Conservation (phyloP, 345 rosid species). For the Crucihimalaya himalaica region DNA sequence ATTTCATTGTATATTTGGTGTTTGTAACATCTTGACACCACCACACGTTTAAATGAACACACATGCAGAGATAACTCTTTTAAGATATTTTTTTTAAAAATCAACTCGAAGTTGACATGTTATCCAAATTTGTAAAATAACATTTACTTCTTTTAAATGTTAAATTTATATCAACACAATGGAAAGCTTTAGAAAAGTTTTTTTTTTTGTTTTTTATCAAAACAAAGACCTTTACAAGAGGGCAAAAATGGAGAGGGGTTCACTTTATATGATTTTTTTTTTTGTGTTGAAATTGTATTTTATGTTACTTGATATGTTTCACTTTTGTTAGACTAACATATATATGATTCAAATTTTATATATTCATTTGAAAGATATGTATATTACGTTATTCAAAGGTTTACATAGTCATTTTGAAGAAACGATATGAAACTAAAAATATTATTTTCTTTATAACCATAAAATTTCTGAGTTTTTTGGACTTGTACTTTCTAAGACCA, state of each 20-base stretch:
- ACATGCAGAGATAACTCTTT: constrained; percentile 9
- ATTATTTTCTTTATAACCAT: no score
- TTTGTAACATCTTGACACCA: constrained; percentile 24
- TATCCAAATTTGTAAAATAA: neutral
- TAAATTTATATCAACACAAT: neutral
- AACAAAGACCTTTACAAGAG: neutral
- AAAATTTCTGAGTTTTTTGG: no score
- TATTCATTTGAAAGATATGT: no score
- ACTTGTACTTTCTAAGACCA: no score
- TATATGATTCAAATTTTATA: no score
- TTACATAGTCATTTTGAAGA: neutral
- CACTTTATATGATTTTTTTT: neutral
- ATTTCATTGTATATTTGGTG: neutral
- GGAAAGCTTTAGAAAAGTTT: neutral
- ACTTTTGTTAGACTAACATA: neutral
- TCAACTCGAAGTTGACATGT: constrained; percentile 8
- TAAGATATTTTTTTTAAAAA: neutral
- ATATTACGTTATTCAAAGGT: neutral
- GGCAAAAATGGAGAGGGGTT: neutral
- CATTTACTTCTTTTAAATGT: neutral
- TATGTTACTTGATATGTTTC: neutral
- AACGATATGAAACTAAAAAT: no score
- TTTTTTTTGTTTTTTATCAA: no score
- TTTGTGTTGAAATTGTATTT: neutral
- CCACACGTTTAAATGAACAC: neutral